Conservation (phyloP, 2,329 filamentous ascomycete genomes). For the Colletotrichum cordylinicola region DNA sequence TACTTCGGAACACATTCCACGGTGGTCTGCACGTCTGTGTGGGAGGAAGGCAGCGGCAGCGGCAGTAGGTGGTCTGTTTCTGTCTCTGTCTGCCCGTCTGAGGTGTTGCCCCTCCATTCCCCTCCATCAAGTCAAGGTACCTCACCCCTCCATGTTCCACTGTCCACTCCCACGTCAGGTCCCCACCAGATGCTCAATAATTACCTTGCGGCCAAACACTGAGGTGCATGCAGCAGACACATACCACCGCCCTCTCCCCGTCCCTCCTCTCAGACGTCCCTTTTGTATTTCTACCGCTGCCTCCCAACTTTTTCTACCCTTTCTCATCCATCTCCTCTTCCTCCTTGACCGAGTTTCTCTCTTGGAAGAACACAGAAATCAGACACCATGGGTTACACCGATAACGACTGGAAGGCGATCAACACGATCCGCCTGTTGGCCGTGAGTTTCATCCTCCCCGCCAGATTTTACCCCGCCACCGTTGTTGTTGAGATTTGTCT, state of each 20-base stretch:
- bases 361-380: slow-evolving; percentile 30
- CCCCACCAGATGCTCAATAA: slow-evolving; percentile 23
- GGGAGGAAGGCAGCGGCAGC: background rate
- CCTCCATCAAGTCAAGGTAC: slow-evolving; percentile 1
- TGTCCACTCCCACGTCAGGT: slow-evolving; percentile 21
- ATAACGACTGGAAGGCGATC: slow-evolving; percentile 88
- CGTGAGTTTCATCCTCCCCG: slow-evolving; percentile 65
- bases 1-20: background rate
- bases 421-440: slow-evolving; percentile 98
- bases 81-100: background rate
- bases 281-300: slow-evolving; percentile 7
- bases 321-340: slow-evolving; percentile 31
- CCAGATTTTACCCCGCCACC: slow-evolving; percentile 36
- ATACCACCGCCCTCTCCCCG: slow-evolving; percentile 18
- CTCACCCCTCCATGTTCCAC: slow-evolving; percentile 16
- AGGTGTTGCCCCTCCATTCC: background rate
- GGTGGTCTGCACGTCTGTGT: background rate
- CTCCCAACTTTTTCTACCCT: slow-evolving; percentile 12
- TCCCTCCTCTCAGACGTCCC: background rate
- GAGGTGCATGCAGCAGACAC: slow-evolving; percentile 9
- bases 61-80: background rate
- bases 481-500: slow-evolving; percentile 29
- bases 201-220: slow-evolving; percentile 6
- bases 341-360: slow-evolving; percentile 18
- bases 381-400: slow-evolving; percentile 83